phyloP scores from a whole-genome alignment of 306 rosid genomes.

The Lathyrus aphaca region DNA sequence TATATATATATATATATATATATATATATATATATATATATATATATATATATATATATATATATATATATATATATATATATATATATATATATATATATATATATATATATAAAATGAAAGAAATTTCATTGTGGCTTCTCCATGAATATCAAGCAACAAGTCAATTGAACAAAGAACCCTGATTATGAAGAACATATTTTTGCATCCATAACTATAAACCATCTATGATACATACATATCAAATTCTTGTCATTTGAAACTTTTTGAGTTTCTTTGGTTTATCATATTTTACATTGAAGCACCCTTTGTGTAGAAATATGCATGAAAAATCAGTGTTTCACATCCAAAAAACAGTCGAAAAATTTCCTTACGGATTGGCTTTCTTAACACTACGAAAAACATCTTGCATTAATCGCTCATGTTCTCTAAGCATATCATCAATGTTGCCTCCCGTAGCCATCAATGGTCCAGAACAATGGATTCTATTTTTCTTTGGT shows the following conservation, averaged over 20 bases:
- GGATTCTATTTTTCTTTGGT: constrained; percentile 76
- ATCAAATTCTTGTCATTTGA: constrained; percentile 2
- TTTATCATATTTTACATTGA: no score
- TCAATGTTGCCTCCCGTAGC: constrained; percentile 76
- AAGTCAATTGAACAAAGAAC: constrained; percentile 18
- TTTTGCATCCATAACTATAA: constrained; percentile 1
- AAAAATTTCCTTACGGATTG: constrained; percentile 25
- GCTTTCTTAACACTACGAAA: constrained; percentile 76
- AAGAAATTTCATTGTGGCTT: constrained; percentile 14
- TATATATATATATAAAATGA: no score
- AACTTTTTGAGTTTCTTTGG: constrained; percentile 10
- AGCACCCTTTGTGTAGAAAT: background rate
- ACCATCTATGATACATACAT: constrained; percentile 31
- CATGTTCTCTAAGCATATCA: constrained; percentile 91
- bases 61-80: no score
- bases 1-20: no score
- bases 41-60: no score
- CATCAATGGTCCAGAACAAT: constrained; percentile 89
- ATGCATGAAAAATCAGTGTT: constrained; percentile 17
- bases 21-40: no score
- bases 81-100: no score
- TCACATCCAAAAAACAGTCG: background rate
- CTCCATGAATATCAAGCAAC: constrained; percentile 12
- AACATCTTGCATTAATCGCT: constrained; percentile 86
- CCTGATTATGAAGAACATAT: background rate